A percentile compares a stretch with the other conserved stretches of the same genome.
Conservation (phyloP, 306 rosid species). For the Fagus crenata region DNA sequence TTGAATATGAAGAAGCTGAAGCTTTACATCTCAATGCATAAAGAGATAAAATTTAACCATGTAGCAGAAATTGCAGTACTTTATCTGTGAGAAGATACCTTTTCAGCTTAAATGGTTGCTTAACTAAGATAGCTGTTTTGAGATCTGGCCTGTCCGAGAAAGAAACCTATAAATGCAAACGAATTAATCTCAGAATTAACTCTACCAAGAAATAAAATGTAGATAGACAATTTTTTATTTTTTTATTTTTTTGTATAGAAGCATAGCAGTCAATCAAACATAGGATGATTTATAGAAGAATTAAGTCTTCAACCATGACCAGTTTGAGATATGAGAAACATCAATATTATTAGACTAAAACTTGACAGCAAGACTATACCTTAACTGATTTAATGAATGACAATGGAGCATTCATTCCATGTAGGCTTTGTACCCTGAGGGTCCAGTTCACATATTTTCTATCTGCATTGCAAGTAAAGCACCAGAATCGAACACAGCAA, state of each 20-base stretch:
- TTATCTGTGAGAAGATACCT: neutral
- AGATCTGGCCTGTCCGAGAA: neutral
- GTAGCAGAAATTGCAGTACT: neutral
- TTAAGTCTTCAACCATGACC: neutral
- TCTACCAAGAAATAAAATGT: neutral
- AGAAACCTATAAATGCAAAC: neutral
- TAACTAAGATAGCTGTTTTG: neutral
- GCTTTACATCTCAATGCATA: neutral
- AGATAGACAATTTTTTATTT: neutral
- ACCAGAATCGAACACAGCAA: too few relatives aligned
- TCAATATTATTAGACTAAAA: neutral
- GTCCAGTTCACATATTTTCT: conserved; percentile 1
- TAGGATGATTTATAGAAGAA: neutral
- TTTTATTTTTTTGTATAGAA: neutral
- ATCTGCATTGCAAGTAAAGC: neutral
- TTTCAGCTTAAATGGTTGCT: conserved; percentile 1
- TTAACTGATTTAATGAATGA: neutral
- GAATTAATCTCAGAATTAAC: neutral
- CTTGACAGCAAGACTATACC: neutral
- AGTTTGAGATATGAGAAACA: neutral
- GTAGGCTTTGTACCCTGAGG: neutral
- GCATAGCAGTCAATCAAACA: neutral
- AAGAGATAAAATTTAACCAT: neutral
- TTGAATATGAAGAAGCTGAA: neutral
- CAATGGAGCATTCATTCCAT: neutral